Base-by-base conservation (phyloP, 202 grass and related monocot genomes). In the Carex sylvatica region DNA sequence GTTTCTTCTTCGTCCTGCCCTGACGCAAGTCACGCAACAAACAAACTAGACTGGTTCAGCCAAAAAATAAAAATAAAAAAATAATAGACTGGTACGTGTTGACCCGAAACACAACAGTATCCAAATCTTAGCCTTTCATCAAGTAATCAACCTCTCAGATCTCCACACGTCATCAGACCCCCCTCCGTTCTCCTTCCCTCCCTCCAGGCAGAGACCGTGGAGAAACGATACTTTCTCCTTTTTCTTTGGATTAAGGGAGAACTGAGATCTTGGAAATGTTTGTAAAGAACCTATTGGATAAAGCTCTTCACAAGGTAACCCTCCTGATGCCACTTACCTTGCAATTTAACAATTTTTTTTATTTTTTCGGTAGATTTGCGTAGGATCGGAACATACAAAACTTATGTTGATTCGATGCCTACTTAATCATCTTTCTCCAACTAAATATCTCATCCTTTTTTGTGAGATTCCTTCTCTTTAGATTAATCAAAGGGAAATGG, bases 281-380 rank as follows among this genome's bases (percentile, higher is more conserved):
- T 30, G 80, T 76, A 18, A 91, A 91, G 80, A 85, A 84, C 61
- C 67, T 93, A 61, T 42, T 93, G 6, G 78, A 88, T 14, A 93
- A 87, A 89, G 83, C 85, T 62, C 70, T 83, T 58, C 88, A 90
- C 18, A 86, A 88, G 86, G 81, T 85, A 58, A 35, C 56, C 64
- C 31, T 65, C 28, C 79, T 44, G 23, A 73, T 40, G 24, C 26
- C 55, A 3, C 44, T 60, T 61, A 14, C 35, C 22, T 22, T 53
- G 30, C 65, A 58, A 71, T 86, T 44, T 35, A 3, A 28, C 26
- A 3, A 19, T 18, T 9, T 47, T 4, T 18, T 40, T 14, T 40
- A 3, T 83, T 2, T 65, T 58, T 26, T 9, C 35, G 26, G 9
- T 56, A 59, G 28, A 59, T 67, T 67, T 82, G 78, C 36, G 20